Evolutionary conservation across 148 eudicot genomes (phyloP).

Genomic region (Salicornia ramosissima): DNA sequence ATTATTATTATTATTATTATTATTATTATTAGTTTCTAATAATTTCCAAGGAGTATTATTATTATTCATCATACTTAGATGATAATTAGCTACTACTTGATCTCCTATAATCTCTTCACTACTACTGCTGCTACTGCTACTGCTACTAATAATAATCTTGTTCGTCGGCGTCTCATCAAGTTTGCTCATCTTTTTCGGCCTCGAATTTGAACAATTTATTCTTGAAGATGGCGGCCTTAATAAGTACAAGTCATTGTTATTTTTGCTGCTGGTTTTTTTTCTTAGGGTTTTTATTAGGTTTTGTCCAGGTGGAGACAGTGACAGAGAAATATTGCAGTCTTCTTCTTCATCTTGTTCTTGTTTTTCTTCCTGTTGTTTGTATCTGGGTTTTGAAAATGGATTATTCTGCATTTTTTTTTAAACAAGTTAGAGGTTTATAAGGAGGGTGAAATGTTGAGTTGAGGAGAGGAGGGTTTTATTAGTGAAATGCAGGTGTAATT

Average conservation of each 20-base stretch:
- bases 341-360: not conserved
- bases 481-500: too few species aligned
- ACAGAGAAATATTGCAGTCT: slow-evolving; percentile 19
- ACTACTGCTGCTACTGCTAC: not conserved
- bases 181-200: not conserved
- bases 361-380: not conserved
- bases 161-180: not conserved
- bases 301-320: slow-evolving; percentile 24
- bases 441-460: too few species aligned
- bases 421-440: too few species aligned
- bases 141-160: too few species aligned
- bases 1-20: not conserved
- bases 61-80: not conserved
- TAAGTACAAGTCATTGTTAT: not conserved
- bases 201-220: not conserved
- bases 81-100: slow-evolving; percentile 4
- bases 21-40: not conserved
- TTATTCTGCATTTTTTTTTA: slow-evolving; percentile 7
- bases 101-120: not conserved
- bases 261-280: not conserved
- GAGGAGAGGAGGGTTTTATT: too few species aligned
- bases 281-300: not conserved
- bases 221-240: not conserved
- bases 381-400: slow-evolving; percentile 1
- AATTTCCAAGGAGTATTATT: not conserved